Percentiles rank a stretch among this genome's conserved stretches.
Conservation (phyloP, 2,329 filamentous ascomycete genomes). For the Hypomyces perniciosus region DNA sequence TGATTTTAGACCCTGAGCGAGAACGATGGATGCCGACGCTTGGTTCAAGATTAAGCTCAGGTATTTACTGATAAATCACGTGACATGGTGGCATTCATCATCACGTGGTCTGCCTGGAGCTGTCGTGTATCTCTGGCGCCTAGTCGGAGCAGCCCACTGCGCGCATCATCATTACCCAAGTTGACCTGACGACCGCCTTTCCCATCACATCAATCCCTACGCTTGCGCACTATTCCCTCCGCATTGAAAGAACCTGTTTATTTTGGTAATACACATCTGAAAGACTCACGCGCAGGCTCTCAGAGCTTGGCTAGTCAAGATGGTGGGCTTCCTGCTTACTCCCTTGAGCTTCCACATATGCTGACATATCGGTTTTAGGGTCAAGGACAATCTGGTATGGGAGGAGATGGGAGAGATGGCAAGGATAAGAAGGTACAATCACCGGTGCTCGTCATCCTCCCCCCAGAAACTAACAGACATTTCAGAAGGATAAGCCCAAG, state of each 20-base stretch:
- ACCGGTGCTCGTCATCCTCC: too few species aligned
- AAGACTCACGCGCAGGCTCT: constrained; percentile 17
- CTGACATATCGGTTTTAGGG: constrained; percentile 44
- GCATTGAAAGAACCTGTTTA: not conserved
- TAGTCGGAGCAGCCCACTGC: constrained; percentile 26
- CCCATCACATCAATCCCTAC: constrained; percentile 6
- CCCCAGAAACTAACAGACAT: constrained; percentile 16
- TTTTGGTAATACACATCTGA: not conserved
- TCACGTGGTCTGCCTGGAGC: constrained; percentile 29
- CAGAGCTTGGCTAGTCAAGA: constrained; percentile 27
- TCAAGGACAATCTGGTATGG: constrained; percentile 83
- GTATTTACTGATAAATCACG: constrained; percentile 1
- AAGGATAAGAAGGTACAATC: constrained; percentile 84
- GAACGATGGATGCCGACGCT: too few species aligned
- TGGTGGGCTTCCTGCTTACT: constrained; percentile 25
- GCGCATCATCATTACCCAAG: constrained; percentile 14
- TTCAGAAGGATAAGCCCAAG: constrained; percentile 98
- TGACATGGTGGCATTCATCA: not conserved
- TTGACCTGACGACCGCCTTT: constrained; percentile 9
- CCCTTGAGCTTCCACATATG: not conserved
- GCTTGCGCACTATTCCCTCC: constrained; percentile 3
- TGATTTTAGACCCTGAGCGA: too few species aligned
- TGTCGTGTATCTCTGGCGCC: constrained; percentile 44
- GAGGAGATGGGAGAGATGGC: constrained; percentile 71
- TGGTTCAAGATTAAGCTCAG: too few species aligned